Conservation (phyloP, 2,329 filamentous ascomycete species). For the Botrytis cinerea region DNA sequence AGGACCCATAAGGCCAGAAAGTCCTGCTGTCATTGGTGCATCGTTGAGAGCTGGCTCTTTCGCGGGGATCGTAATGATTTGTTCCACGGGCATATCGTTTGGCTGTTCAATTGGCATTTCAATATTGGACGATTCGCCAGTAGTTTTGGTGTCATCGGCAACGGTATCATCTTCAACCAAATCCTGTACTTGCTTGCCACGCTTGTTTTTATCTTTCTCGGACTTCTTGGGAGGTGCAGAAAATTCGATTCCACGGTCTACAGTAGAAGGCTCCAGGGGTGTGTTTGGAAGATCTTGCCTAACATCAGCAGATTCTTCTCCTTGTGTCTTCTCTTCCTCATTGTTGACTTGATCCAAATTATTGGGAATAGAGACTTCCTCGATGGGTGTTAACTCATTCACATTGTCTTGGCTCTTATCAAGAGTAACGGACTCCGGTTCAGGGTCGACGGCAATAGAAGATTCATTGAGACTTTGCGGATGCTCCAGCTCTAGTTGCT, state of each 20-base stretch:
- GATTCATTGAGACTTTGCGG: background rate
- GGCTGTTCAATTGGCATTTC: background rate
- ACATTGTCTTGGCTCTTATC: background rate
- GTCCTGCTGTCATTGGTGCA: constrained; percentile 17
- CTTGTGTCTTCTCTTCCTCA: background rate
- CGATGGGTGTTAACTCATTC: background rate
- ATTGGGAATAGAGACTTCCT: background rate
- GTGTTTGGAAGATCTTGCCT: background rate
- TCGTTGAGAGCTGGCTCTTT: background rate
- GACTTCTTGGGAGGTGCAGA: constrained; percentile 20
- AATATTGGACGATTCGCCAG: background rate
- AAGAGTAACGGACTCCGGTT: background rate
- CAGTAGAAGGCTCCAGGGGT: background rate
- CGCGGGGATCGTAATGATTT: constrained; percentile 10
- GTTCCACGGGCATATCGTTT: constrained; percentile 15
- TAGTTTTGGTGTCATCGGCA: background rate
- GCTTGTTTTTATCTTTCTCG: constrained; percentile 37
- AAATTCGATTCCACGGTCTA: constrained; percentile 2
- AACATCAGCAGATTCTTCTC: background rate
- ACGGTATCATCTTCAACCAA: constrained; percentile 13
- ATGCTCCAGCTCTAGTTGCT: background rate
- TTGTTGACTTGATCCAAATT: background rate
- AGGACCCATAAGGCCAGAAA: constrained; percentile 5
- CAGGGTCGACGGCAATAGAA: background rate
- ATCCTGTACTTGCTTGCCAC: constrained; percentile 13